Evolutionary conservation across 352 stramenopile genomes (phyloP), one percentile per base, ranked within the genome.

Genomic region (Globisporangium lucens): DNA sequence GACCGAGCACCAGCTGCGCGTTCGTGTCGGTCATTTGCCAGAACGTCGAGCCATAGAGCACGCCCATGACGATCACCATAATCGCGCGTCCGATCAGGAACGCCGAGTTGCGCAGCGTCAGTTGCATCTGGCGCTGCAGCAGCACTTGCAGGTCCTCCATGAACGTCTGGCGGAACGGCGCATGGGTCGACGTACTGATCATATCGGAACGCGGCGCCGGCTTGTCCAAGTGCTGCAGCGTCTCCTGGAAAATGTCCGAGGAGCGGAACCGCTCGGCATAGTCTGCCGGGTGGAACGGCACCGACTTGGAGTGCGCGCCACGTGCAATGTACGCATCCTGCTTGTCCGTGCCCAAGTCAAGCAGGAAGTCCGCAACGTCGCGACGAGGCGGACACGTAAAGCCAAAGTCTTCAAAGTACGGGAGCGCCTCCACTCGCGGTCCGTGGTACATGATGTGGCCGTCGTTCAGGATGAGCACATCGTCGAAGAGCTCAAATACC

Each of bases 401-500:
- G 3, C 81, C 76, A 55, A 89, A 69, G 8, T 41, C 53, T 46
- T 84, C 69, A 29, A 89, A 89, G 64, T 87, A 89, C 24, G 70
- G 51, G 5, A 87, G 46, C 4, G 73, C 79, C 43, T 75, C 36
- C 9, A 71, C 67, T 0, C 76, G 70, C 0, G 70, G 70, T 4
- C 79, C 80, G 58, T 75, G 78, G 67, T 91, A 99, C 64, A 98
- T 90, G 43, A 98, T 80, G 51, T 81, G 70, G n/a, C 95, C 94
- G 56, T 95, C 78, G 71, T 93, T 90, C 29, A 99, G 67, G 30
- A 99, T 66, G 35, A 98, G 82, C 3, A 98, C 74, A 55, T 98
- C 89, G 74, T 99, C 96, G 68, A 99, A 98, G 20, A 98, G 75
- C 17, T 86, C 85, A 55, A 97, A 97, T 15, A 97, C 93, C 70